Base-by-base conservation (phyloP, 2,329 filamentous ascomycete species). In the Escovopsis sp. region DNA sequence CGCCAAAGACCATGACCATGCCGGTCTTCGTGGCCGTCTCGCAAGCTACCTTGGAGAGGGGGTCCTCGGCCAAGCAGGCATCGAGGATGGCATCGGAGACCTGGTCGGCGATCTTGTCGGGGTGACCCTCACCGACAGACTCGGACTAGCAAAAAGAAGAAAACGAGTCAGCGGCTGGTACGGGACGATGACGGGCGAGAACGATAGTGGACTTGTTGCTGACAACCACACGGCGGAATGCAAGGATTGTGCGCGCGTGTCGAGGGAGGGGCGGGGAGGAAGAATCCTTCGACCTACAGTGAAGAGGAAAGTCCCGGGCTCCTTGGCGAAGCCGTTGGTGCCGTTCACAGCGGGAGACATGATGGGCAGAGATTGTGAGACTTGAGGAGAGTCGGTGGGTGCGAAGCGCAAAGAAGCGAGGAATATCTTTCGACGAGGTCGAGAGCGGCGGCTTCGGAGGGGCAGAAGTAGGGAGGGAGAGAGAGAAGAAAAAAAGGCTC, bases 1-100 rank as follows among this genome's bases (percentile, higher is more conserved):
- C 91, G 69, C 87, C 87, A 52, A 94, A 94, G 64, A 94, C 82
- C 91, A 98, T 96, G 68, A 98, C 76, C 91, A 98, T 85, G 68
- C 91, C 91, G 55, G 91, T 98, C 85, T 98, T 98, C 73, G 91
- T 94, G 59, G 91, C 91, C 54, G 89, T 95, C 77, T 98, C 91
- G 69, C 91, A 98, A 65, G 91, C 91, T 57, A 96, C 83, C 77
- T 96, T 98, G 74, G 91, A 96, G 62, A 95, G 79, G 53, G 89
- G 89, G 66, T 98, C 91, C 68, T 91, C 83, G 50, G 74, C 73
- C 61, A 98, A 74, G 73, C 91, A 96, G 70, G 91, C 91, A 75
- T 98, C 91, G 72, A 98, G 88, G 60, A 98, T 78, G 58, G 91
- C 89, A 72, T 98, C 91, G 50, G 89, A 96, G 61, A 96, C 85